A percentile compares a stretch with the other conserved stretches of the same genome.
Evolutionary conservation across 2,329 filamentous ascomycete species (phyloP).

Genomic region (Pseudogymnoascus sp.): DNA sequence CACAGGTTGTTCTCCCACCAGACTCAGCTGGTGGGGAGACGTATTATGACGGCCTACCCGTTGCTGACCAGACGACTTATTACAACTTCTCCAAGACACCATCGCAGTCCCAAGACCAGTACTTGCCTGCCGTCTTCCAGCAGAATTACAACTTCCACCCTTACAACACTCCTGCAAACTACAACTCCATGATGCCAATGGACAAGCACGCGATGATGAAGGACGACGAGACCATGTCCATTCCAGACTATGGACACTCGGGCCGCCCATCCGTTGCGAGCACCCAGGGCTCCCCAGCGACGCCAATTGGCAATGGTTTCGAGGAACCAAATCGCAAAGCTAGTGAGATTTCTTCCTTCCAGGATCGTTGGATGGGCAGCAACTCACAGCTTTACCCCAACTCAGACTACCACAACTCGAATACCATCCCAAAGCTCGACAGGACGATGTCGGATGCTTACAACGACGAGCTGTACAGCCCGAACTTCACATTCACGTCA

Average conservation of each 20-base stretch:
- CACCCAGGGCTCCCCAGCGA: slow-evolving; percentile 53
- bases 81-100: slow-evolving; percentile 26
- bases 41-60: slow-evolving; percentile 33
- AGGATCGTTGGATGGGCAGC: slow-evolving; percentile 45
- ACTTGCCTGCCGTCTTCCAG: slow-evolving; percentile 31
- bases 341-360: slow-evolving; percentile 39
- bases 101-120: slow-evolving; percentile 25
- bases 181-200: slow-evolving; percentile 19
- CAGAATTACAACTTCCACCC: slow-evolving; percentile 35
- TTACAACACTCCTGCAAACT: slow-evolving; percentile 27
- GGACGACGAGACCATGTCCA: slow-evolving; percentile 24
- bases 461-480: slow-evolving; percentile 76
- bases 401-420: slow-evolving; percentile 44
- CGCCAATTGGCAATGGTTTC: slow-evolving; percentile 44
- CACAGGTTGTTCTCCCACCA: slow-evolving; percentile 39
- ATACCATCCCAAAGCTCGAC: slow-evolving; percentile 65
- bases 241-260: slow-evolving; percentile 22
- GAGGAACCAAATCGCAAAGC: slow-evolving; percentile 40
- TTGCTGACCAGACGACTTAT: slow-evolving; percentile 30
- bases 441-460: slow-evolving; percentile 81
- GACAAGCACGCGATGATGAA: slow-evolving; percentile 16
- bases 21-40: slow-evolving; percentile 39
- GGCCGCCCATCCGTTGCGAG: slow-evolving; percentile 44
- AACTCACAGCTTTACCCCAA: slow-evolving; percentile 54
- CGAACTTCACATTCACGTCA: slow-evolving; percentile 52